A percentile compares a stretch with the other conserved stretches of the same genome.
phyloP scores from a whole-genome alignment of 2,329 filamentous ascomycete species.

The Aspergillus pseudoglaucus region DNA sequence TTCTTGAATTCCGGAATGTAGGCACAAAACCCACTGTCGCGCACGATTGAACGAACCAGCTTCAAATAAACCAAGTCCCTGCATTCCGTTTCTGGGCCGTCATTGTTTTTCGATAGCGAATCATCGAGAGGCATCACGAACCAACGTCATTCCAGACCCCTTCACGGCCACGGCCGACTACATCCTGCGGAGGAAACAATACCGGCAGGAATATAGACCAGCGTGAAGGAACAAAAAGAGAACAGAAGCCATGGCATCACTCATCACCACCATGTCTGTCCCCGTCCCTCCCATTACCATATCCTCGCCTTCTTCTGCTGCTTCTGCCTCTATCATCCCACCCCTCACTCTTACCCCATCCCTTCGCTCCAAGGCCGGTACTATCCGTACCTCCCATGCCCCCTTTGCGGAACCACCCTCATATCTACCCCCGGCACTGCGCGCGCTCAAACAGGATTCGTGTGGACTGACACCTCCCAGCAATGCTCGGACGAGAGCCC shows the following conservation, averaged over 20 bases:
- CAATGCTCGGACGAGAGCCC: slow-evolving; percentile 79
- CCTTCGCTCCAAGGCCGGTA: slow-evolving; percentile 18
- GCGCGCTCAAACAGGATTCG: slow-evolving; percentile 31
- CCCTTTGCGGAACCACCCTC: slow-evolving; percentile 27
- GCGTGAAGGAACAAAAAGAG: neutral
- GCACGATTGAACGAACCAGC: no score
- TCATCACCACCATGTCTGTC: slow-evolving; percentile 76
- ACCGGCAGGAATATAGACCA: neutral
- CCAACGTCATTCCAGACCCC: no score
- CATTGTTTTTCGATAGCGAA: no score
- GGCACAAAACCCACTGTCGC: no score
- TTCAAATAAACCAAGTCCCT: no score
- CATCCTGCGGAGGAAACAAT: neutral
- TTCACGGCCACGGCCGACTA: neutral
- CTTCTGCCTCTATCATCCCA: slow-evolving; percentile 11
- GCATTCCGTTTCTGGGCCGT: no score
- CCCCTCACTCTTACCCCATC: slow-evolving; percentile 16
- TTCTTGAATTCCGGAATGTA: no score
- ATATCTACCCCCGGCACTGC: slow-evolving; percentile 29
- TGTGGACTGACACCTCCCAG: slow-evolving; percentile 47
- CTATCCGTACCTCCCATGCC: slow-evolving; percentile 24
- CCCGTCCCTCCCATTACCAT: slow-evolving; percentile 27
- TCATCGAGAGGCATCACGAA: no score
- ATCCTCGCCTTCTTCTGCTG: slow-evolving; percentile 20
- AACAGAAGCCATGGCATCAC: slow-evolving; percentile 57